A percentile compares a stretch with the other conserved stretches of the same genome.
Conservation (phyloP, 768 basidiomycete species). For the Tylopilus intermedius region DNA sequence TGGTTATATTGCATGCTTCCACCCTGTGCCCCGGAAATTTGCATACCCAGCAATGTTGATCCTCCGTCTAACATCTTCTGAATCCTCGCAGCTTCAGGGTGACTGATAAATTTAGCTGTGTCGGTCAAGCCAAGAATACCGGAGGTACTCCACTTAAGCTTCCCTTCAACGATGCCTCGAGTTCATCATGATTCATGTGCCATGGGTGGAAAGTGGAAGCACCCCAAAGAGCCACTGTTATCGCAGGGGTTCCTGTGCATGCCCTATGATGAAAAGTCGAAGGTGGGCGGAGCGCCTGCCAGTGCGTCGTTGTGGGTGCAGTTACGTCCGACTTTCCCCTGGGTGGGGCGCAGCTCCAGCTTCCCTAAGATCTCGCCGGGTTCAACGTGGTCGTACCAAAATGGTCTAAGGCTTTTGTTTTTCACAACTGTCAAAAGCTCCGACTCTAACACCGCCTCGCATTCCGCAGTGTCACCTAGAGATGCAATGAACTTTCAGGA, state of each 20-base stretch:
- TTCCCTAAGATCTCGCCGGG: neutral
- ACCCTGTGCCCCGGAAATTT: conserved; percentile 14
- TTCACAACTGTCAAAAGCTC: no score
- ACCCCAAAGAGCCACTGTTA: neutral
- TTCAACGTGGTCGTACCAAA: conserved; percentile 2
- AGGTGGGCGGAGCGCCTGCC: neutral
- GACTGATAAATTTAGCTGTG: neutral
- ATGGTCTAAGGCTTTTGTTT: neutral
- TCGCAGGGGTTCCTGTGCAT: neutral
- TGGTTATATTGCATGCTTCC: conserved; percentile 3
- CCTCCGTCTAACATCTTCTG: neutral
- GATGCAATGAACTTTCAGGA: conserved; percentile 2
- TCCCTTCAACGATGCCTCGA: neutral
- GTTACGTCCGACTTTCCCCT: conserved; percentile 3
- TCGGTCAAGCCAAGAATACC: conserved; percentile 1
- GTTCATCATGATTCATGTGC: neutral
- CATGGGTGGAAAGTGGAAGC: neutral
- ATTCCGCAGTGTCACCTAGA: conserved; percentile 2
- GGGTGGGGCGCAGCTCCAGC: neutral
- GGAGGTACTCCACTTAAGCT: neutral
- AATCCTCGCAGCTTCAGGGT: conserved; percentile 3
- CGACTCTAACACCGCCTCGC: conserved; percentile 12
- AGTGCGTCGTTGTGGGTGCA: neutral
- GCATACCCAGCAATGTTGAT: conserved; percentile 2
- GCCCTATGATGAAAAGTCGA: neutral